phyloP scores from a whole-genome alignment of 2,329 filamentous ascomycete genomes.

The Paraconiothyrium sp. region DNA sequence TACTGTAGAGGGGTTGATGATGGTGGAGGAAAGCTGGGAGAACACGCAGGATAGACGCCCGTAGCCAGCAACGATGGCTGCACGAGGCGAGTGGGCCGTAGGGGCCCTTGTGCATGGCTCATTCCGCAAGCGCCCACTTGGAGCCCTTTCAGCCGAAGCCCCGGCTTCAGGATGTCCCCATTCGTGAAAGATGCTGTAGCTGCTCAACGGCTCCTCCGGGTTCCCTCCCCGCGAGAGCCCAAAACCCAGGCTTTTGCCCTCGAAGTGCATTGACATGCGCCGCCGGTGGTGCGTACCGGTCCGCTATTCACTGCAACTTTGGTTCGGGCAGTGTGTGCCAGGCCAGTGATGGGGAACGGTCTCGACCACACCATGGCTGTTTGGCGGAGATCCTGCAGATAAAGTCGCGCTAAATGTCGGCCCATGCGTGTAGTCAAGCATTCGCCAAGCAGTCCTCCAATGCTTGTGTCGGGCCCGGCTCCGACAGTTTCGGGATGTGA shows the following conservation, averaged over 20 bases:
- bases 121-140: not conserved
- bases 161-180: not conserved
- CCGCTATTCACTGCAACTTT: not conserved
- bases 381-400: constrained; percentile 14
- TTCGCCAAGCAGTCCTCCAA: constrained; percentile 35
- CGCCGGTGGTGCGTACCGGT: not conserved
- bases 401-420: constrained; percentile 15
- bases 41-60: constrained; percentile 7
- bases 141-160: constrained; percentile 1
- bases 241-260: not conserved
- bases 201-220: not conserved
- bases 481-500: constrained; percentile 2
- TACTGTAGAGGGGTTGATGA: not conserved
- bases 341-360: constrained; percentile 8
- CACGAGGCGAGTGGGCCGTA: constrained; percentile 8
- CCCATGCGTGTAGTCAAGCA: constrained; percentile 33
- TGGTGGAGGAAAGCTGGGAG: not conserved
- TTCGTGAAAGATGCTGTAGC: not conserved
- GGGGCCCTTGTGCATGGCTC: not conserved
- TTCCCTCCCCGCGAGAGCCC: not conserved
- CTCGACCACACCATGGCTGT: constrained; percentile 13
- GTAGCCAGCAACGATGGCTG: not conserved
- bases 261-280: not conserved
- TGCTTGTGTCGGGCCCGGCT: constrained; percentile 29
- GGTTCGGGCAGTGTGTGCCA: not conserved